Evolutionary conservation across 2,329 filamentous ascomycete genomes (phyloP).

Genomic region (Juglanconis juglandina): DNA sequence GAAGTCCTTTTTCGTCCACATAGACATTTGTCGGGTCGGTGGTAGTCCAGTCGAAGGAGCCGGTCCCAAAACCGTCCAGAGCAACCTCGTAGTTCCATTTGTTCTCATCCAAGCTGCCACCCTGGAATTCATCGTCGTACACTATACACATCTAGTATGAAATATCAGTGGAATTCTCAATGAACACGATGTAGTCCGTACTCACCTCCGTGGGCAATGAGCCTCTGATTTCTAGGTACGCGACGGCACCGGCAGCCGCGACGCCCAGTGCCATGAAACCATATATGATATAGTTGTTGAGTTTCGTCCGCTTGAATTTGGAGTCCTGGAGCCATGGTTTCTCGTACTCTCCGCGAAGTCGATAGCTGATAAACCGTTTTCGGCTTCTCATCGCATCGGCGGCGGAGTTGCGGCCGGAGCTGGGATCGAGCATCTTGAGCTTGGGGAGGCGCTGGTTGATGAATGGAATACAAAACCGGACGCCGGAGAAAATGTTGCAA

Average conservation of each 20-base stretch:
- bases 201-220: slow-evolving; percentile 21
- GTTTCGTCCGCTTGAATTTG: slow-evolving; percentile 29
- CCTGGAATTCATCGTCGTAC: slow-evolving; percentile 45
- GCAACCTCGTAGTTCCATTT: slow-evolving; percentile 17
- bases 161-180: not conserved
- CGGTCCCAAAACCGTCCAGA: slow-evolving; percentile 43
- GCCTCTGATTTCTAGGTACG: slow-evolving; percentile 28
- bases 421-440: slow-evolving; percentile 1
- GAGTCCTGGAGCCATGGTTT: slow-evolving; percentile 37
- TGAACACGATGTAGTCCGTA: not conserved
- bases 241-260: slow-evolving; percentile 30
- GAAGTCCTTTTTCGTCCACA: slow-evolving; percentile 45
- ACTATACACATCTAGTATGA: slow-evolving; percentile 38
- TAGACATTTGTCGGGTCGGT: slow-evolving; percentile 44
- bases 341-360: slow-evolving; percentile 32
- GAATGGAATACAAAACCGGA: no score
- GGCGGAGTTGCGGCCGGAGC: slow-evolving; percentile 8
- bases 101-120: slow-evolving; percentile 7
- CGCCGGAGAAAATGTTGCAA: no score
- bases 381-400: slow-evolving; percentile 8
- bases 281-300: slow-evolving; percentile 34
- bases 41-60: slow-evolving; percentile 54
- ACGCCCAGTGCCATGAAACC: slow-evolving; percentile 32
- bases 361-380: slow-evolving; percentile 32
- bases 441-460: no score